A percentile compares a stretch with the other conserved stretches of the same genome.
These are phyloP conservation scores for Acacia crassicarpa DNA, from an alignment of 306 rosid species.

Conservation along the genomic window DNA sequence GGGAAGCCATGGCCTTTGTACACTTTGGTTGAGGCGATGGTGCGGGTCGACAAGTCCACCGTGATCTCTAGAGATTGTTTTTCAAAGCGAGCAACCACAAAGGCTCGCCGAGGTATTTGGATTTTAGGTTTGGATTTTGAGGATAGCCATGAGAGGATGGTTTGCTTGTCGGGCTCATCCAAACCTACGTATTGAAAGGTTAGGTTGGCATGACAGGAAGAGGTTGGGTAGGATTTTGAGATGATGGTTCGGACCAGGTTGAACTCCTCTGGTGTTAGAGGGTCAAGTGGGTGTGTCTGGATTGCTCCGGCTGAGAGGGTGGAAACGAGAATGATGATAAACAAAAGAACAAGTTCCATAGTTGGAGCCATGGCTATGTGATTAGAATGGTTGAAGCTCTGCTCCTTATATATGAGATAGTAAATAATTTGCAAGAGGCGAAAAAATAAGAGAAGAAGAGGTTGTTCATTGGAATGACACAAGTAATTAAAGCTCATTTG, in stretches of 20 bases:
- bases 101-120: constrained; percentile 50
- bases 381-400: neutral
- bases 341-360: neutral
- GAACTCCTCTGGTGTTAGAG: constrained; percentile 45
- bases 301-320: neutral
- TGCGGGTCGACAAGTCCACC: constrained; percentile 31
- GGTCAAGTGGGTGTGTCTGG: constrained; percentile 49
- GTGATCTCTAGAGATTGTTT: constrained; percentile 46
- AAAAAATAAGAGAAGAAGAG: neutral
- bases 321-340: neutral
- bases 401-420: neutral
- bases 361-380: neutral
- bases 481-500: neutral
- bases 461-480: too few species aligned
- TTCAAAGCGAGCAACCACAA: constrained; percentile 39
- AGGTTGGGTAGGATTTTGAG: neutral
- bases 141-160: constrained; percentile 42
- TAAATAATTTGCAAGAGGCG: too few species aligned
- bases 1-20: constrained; percentile 51
- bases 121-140: neutral
- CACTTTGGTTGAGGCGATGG: constrained; percentile 34
- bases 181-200: constrained; percentile 59
- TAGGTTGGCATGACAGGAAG: constrained; percentile 9
- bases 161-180: constrained; percentile 52
- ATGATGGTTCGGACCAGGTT: constrained; percentile 33